Percentiles rank a stretch among this genome's conserved stretches.
These are phyloP conservation scores for Hortiboletus flavorubellus DNA, from an alignment of 768 basidiomycete species.

Conservation along the genomic window DNA sequence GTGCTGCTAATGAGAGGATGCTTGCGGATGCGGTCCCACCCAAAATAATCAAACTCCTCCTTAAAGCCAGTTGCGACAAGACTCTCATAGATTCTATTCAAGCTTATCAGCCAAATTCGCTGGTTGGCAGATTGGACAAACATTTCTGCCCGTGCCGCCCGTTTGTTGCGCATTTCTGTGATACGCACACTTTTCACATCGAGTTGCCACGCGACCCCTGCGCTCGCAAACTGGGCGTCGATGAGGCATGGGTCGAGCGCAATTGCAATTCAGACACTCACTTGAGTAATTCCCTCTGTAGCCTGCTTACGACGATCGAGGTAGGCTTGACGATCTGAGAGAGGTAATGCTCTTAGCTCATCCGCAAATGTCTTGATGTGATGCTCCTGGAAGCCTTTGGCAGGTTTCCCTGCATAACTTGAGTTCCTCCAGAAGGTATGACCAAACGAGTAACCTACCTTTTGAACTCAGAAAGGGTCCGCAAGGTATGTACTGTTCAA, in stretches of 20 bases:
- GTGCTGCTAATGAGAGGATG: slow-evolving; percentile 28
- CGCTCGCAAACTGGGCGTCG: slow-evolving; percentile 22
- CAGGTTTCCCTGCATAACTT: slow-evolving; percentile 12
- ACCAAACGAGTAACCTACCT: slow-evolving; percentile 11
- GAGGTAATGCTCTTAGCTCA: slow-evolving; percentile 9
- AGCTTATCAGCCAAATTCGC: slow-evolving; percentile 3
- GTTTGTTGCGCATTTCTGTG: slow-evolving; percentile 20
- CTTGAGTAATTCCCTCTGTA: slow-evolving; percentile 6
- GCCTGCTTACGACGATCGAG: slow-evolving; percentile 16
- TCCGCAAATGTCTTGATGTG: slow-evolving; percentile 18
- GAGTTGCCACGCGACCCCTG: slow-evolving; percentile 27
- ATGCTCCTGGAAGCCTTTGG: slow-evolving; percentile 22
- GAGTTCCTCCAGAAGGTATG: background rate
- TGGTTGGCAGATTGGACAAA: slow-evolving; percentile 9
- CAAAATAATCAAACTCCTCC: slow-evolving; percentile 29
- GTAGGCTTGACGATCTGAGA: slow-evolving; percentile 17
- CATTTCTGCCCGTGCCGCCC: slow-evolving; percentile 25
- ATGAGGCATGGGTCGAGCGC: slow-evolving; percentile 4
- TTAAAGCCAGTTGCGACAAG: slow-evolving; percentile 20
- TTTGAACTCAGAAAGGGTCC: slow-evolving; percentile 25
- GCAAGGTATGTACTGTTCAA: slow-evolving; percentile 25
- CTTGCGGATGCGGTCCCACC: slow-evolving; percentile 31
- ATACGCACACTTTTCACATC: slow-evolving; percentile 16
- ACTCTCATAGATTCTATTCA: slow-evolving; percentile 17
- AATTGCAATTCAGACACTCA: slow-evolving; percentile 3